Conservation (phyloP, 148 eudicot species). For the Arbutus unedo region DNA sequence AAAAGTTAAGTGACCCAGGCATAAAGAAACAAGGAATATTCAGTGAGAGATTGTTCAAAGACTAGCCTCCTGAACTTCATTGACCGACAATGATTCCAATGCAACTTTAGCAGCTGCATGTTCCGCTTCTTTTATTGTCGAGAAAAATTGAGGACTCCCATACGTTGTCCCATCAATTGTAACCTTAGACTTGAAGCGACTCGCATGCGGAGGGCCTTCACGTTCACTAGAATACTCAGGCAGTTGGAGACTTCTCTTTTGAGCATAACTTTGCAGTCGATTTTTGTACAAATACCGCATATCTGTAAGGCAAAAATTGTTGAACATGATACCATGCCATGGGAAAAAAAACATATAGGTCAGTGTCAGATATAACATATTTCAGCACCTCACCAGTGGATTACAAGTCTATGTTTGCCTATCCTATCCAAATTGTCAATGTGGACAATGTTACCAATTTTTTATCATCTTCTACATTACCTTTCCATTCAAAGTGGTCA, state of each 20-base stretch:
- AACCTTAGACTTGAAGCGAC: constrained; percentile 62
- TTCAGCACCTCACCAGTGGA: neutral
- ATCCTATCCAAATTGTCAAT: neutral
- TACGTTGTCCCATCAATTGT: constrained; percentile 46
- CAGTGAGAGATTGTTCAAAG: neutral
- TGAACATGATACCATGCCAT: neutral
- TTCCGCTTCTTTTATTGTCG: constrained; percentile 75
- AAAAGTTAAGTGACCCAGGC: neutral
- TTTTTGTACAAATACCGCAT: constrained; percentile 56
- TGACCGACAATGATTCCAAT: constrained; percentile 36
- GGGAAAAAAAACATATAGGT: neutral
- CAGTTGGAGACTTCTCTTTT: constrained; percentile 48
- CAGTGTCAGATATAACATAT: neutral
- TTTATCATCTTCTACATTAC: neutral
- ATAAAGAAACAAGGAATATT: neutral
- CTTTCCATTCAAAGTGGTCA: neutral
- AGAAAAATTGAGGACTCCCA: constrained; percentile 37
- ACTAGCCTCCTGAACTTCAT: constrained; percentile 55
- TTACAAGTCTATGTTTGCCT: neutral
- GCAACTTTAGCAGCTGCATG: constrained; percentile 82
- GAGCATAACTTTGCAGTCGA: constrained; percentile 61
- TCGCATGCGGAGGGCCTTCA: constrained; percentile 73
- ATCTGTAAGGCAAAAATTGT: constrained; percentile 33
- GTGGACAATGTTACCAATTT: neutral
- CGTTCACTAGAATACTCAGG: constrained; percentile 60